phyloP scores from a whole-genome alignment of 2,329 filamentous ascomycete species.

The Emergomyces africanus region DNA sequence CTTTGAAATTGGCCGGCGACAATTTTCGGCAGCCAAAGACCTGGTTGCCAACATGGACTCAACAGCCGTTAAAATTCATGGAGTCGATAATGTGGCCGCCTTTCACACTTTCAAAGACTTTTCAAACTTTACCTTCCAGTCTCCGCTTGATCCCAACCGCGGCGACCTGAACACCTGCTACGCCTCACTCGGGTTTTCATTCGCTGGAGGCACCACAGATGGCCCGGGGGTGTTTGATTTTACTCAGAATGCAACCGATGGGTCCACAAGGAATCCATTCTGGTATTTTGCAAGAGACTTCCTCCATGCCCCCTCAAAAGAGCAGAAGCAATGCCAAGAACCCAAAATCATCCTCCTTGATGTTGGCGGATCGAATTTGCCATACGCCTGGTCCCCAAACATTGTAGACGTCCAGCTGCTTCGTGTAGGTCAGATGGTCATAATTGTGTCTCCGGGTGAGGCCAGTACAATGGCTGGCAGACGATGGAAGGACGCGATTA shows the following conservation, averaged over 20 bases:
- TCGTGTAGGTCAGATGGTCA: conserved; percentile 69
- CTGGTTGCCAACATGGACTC: conserved; percentile 45
- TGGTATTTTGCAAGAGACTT: conserved; percentile 66
- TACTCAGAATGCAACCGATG: conserved; percentile 67
- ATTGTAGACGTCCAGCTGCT: conserved; percentile 80
- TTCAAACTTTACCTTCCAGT: conserved; percentile 57
- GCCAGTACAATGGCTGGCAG: conserved; percentile 86
- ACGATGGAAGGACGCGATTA: conserved; percentile 65
- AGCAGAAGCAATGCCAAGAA: conserved; percentile 63
- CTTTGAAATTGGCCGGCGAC: conserved; percentile 36
- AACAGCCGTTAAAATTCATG: conserved; percentile 30
- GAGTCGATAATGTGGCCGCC: conserved; percentile 57
- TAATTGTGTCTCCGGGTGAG: conserved; percentile 76
- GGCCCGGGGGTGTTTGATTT: conserved; percentile 89
- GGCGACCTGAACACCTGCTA: conserved; percentile 54
- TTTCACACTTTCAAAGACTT: conserved; percentile 82
- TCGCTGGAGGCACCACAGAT: conserved; percentile 85
- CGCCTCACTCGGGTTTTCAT: conserved; percentile 80
- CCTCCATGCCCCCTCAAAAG: conserved; percentile 54
- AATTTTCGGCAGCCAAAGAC: conserved; percentile 31
- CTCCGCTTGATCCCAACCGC: conserved; percentile 52
- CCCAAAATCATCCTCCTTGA: conserved; percentile 80
- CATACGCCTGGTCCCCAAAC: conserved; percentile 84
- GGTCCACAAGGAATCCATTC: conserved; percentile 56
- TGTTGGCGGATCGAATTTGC: conserved; percentile 63